Evolutionary conservation across 306 rosid species (phyloP).

Genomic region (Gillenia trifoliata): DNA sequence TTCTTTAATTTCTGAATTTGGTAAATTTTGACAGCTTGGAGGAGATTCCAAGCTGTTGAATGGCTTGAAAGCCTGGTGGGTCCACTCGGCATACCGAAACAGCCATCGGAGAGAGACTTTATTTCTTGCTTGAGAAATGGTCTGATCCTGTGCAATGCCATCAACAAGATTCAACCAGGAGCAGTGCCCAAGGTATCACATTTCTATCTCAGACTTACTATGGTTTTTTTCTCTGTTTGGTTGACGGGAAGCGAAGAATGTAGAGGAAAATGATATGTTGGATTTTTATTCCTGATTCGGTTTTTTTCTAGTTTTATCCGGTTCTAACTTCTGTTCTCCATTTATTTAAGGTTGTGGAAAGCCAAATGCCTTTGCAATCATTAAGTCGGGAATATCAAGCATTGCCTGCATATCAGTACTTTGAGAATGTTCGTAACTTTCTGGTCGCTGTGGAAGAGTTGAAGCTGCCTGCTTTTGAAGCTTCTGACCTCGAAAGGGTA

Average conservation of each 20-base stretch:
- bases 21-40: slow-evolving; percentile 57
- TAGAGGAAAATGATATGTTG: background rate
- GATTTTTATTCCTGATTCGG: background rate
- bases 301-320: background rate
- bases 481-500: slow-evolving; percentile 92
- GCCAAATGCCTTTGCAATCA: slow-evolving; percentile 44
- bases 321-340: background rate
- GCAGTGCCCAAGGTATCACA: slow-evolving; percentile 69
- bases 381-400: slow-evolving; percentile 67
- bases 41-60: slow-evolving; percentile 76
- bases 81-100: slow-evolving; percentile 57
- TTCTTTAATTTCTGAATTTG: background rate
- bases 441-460: slow-evolving; percentile 63
- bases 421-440: slow-evolving; percentile 89
- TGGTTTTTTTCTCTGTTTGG: background rate
- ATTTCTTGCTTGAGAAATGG: slow-evolving; percentile 95
- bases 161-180: slow-evolving; percentile 90
- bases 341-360: slow-evolving; percentile 75
- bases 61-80: slow-evolving; percentile 86
- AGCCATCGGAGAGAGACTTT: slow-evolving; percentile 77
- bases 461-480: slow-evolving; percentile 84
- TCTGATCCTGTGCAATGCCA: slow-evolving; percentile 67
- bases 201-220: background rate
- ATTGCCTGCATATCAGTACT: slow-evolving; percentile 90
- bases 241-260: background rate